Base-by-base conservation (phyloP, 2,329 filamentous ascomycete species). In the Coniochaeta prunicola region DNA sequence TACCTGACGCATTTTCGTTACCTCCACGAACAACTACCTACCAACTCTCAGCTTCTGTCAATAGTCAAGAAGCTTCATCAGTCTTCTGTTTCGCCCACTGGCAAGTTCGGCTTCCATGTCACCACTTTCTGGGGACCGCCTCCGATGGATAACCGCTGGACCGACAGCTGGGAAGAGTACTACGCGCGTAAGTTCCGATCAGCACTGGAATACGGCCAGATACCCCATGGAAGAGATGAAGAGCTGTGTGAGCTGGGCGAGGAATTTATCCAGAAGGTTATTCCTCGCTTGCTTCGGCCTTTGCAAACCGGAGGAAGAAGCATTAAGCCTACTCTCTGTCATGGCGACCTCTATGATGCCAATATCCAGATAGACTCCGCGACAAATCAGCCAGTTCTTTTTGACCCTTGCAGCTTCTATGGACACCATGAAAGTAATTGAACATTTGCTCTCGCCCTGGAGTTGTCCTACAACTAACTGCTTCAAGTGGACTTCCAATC, bases 121-220 rank as follows among this genome's bases (percentile, higher is more conserved):
- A 56, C 54, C 21, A 38, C 54, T n/a, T 56, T 56, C 54, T 56
- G 36, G 33, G 54, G 54, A 19, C 54, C 54, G 33, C 54, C 54
- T 4, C 54, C 54, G 33, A 56, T 56, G 54, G 36, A 40, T 15
- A 42, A 40, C 36, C 2, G 17, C 54, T 56, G 54, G 54, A 56
- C 54, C 21, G 54, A 56, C 36, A 40, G 24, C 33, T 56, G 54
- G 54, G 54, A 56, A 31, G 54, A 56, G 36, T 56, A 40, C 26
- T 56, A 42, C 33, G 42, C 34, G 21, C 54, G 54, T 6, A 42
- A 56, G 17, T 56, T 56, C 17, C 54, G 36, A n/a, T 40, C 54
- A 15, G 54, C 33, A 17, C 34, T 56, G 33, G 36, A 56, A 7
- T 56, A 56, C 54, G 54, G 33, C 33, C 54, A 56, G 54, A 56